Evolutionary conservation across 1,284 basidiomycete genomes (phyloP).

Genomic region (Ganoderma lucidum): DNA sequence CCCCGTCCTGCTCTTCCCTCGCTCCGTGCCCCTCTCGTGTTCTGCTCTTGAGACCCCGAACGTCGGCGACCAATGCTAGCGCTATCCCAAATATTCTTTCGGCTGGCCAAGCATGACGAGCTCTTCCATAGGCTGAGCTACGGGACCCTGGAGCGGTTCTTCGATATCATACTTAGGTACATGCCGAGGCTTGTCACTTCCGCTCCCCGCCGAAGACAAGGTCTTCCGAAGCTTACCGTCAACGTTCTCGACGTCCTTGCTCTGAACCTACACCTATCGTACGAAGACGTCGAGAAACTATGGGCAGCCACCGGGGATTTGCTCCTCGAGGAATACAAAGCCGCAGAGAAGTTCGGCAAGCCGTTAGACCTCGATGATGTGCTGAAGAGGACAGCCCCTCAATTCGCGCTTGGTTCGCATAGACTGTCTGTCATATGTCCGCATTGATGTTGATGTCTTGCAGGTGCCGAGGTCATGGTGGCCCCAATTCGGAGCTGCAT

Average conservation of each 20-base stretch:
- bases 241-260: neutral
- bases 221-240: neutral
- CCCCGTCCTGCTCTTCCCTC: no score
- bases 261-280: neutral
- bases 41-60: neutral
- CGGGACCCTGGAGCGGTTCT: neutral
- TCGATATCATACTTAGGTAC: neutral
- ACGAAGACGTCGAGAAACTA: neutral
- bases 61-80: neutral
- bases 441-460: neutral
- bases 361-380: neutral
- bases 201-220: neutral
- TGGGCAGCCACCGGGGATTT: neutral
- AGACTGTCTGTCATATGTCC: neutral
- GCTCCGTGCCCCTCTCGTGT: neutral
- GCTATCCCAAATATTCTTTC: neutral
- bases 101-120: neutral
- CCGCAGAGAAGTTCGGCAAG: neutral
- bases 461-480: neutral
- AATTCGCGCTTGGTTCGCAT: neutral
- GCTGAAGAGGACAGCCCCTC: neutral
- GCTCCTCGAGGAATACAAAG: neutral
- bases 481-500: neutral
- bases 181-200: neutral
- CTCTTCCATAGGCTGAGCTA: neutral